These are phyloP conservation scores for Sclerotinia trifoliorum DNA, from an alignment of 2,329 filamentous ascomycete species.

Conservation along the genomic window DNA sequence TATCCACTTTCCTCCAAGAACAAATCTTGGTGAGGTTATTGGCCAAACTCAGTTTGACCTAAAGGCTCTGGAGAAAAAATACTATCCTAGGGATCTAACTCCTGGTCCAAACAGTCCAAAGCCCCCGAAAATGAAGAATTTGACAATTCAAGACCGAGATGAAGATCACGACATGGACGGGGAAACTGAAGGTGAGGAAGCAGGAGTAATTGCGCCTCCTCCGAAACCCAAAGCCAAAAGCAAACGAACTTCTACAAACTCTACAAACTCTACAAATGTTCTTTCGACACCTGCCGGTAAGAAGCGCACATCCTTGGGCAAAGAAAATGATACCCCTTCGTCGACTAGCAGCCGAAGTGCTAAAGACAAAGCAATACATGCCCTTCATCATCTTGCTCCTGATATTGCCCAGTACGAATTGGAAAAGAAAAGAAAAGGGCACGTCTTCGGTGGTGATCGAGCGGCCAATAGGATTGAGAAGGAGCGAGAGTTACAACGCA, in stretches of 20 bases:
- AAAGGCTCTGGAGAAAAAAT: slow-evolving; percentile 59
- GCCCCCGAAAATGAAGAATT: slow-evolving; percentile 48
- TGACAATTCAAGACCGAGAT: slow-evolving; percentile 40
- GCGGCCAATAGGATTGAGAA: slow-evolving; percentile 59
- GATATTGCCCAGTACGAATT: slow-evolving; percentile 92
- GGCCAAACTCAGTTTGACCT: slow-evolving; percentile 82
- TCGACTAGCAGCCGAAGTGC: slow-evolving; percentile 79
- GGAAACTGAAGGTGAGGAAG: slow-evolving; percentile 17
- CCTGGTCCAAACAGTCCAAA: slow-evolving; percentile 47
- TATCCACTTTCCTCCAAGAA: slow-evolving; percentile 80
- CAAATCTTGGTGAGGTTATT: slow-evolving; percentile 89
- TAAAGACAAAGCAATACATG: slow-evolving; percentile 78
- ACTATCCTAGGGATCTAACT: slow-evolving; percentile 53
- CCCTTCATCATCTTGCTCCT: slow-evolving; percentile 71
- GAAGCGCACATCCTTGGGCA: slow-evolving; percentile 55
- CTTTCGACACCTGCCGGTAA: slow-evolving; percentile 53
- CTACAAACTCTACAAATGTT: slow-evolving; percentile 16
- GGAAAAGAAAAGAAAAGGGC: slow-evolving; percentile 74
- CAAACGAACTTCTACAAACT: slow-evolving; percentile 16
- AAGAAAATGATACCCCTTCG: slow-evolving; percentile 82
- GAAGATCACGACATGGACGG: slow-evolving; percentile 37
- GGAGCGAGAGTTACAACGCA: slow-evolving; percentile 41
- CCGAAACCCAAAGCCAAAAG: slow-evolving; percentile 22
- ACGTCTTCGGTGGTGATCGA: slow-evolving; percentile 61
- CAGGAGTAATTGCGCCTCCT: slow-evolving; percentile 31